Conservation (phyloP, 768 basidiomycete genomes). For the Rhizopogon salebrosus region DNA sequence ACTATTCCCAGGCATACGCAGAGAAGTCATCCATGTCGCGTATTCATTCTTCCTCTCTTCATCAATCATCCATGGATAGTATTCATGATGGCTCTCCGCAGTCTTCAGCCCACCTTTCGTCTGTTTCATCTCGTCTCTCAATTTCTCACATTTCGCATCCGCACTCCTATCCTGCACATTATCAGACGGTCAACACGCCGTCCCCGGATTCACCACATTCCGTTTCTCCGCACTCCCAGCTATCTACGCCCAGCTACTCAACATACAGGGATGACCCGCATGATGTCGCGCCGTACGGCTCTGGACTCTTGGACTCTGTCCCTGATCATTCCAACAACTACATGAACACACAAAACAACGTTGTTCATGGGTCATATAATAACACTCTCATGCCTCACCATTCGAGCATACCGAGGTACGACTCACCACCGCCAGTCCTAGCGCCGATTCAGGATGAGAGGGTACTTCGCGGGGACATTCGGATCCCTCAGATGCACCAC, state of each 20-base stretch:
- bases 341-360: constrained; percentile 23
- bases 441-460: constrained; percentile 48
- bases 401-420: constrained; percentile 30
- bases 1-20: constrained; percentile 21
- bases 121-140: constrained; percentile 49
- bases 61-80: constrained; percentile 22
- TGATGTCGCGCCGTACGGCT: constrained; percentile 32
- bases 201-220: constrained; percentile 52
- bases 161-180: constrained; percentile 36
- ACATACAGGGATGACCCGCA: constrained; percentile 41
- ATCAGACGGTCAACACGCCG: constrained; percentile 32
- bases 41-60: constrained; percentile 24
- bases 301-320: constrained; percentile 25
- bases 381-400: constrained; percentile 19
- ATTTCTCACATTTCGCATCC: constrained; percentile 59
- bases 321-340: constrained; percentile 28
- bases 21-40: constrained; percentile 27
- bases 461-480: constrained; percentile 26
- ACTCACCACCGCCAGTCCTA: constrained; percentile 49
- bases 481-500: constrained; percentile 26
- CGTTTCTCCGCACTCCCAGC: constrained; percentile 30
- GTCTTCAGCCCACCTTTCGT: constrained; percentile 23
- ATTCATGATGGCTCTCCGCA: constrained; percentile 27
- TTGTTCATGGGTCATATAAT: constrained; percentile 19
- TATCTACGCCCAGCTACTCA: constrained; percentile 33